Conservation (phyloP, 495 filamentous ascomycete genomes). For the Aspergillus kassunensis region DNA sequence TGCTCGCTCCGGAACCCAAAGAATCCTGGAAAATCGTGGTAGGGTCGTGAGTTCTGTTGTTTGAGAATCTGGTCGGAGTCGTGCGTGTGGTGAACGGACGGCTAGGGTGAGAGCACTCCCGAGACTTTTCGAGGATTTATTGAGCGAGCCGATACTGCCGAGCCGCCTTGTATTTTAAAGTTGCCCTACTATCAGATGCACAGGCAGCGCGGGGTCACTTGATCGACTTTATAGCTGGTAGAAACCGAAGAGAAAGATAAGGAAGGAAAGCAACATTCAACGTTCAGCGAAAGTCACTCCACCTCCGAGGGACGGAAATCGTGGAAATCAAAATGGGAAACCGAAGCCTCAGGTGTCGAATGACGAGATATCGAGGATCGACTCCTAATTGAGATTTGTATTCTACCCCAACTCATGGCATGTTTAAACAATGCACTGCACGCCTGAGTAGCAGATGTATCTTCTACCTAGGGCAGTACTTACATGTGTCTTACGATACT, state of each 20-base stretch:
- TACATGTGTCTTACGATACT: no score
- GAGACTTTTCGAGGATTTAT: slow-evolving; percentile 15
- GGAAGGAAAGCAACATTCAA: not conserved
- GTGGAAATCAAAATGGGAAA: slow-evolving; percentile 1
- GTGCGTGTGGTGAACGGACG: slow-evolving; percentile 8
- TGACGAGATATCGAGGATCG: not conserved
- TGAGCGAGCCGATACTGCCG: slow-evolving; percentile 31
- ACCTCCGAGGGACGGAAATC: not conserved
- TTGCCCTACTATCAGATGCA: slow-evolving; percentile 37
- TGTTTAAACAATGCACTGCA: no score
- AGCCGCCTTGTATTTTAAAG: slow-evolving; percentile 24
- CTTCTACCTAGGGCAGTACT: no score
- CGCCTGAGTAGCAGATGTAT: no score
- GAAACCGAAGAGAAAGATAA: not conserved
- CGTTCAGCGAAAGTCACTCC: slow-evolving; percentile 15
- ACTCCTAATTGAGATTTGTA: no score
- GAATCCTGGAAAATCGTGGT: slow-evolving; percentile 19
- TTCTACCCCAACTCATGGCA: no score
- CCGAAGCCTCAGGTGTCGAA: slow-evolving; percentile 6
- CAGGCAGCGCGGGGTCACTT: slow-evolving; percentile 29
- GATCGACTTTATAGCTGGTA: slow-evolving; percentile 15
- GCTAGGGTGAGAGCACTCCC: not conserved
- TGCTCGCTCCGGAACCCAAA: slow-evolving; percentile 46
- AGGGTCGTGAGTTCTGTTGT: not conserved
- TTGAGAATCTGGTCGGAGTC: not conserved